phyloP scores from a whole-genome alignment of 495 filamentous ascomycete species.

The Astrocystis sublimbata region DNA sequence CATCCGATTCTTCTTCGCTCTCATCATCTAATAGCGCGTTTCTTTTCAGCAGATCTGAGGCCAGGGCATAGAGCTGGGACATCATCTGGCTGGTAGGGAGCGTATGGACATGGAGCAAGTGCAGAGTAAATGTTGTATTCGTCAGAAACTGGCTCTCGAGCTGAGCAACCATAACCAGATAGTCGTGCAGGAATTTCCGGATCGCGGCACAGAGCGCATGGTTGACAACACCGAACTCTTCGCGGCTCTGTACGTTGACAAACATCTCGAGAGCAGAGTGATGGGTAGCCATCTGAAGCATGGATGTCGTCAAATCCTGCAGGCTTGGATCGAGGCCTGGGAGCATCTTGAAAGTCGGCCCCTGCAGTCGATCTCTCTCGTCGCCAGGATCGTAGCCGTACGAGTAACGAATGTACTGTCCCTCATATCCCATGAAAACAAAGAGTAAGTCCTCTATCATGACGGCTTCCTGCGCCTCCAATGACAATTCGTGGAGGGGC shows the following conservation, averaged over 20 bases:
- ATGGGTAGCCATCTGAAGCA: slow-evolving; percentile 95
- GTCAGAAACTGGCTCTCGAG: slow-evolving; percentile 89
- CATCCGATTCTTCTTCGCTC: slow-evolving; percentile 77
- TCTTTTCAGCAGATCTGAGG: slow-evolving; percentile 80
- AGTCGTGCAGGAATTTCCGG: slow-evolving; percentile 87
- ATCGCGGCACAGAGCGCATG: slow-evolving; percentile 94
- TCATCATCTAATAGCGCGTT: slow-evolving; percentile 89
- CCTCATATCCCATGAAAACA: slow-evolving; percentile 98
- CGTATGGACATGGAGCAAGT: slow-evolving; percentile 87
- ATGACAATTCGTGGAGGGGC: slow-evolving; percentile 68
- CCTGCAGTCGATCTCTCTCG: slow-evolving; percentile 82
- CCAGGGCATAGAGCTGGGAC: slow-evolving; percentile 80
- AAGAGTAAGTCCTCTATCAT: slow-evolving; percentile 90
- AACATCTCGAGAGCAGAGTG: slow-evolving; percentile 89
- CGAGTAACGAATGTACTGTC: slow-evolving; percentile 88
- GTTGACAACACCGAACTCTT: slow-evolving; percentile 94
- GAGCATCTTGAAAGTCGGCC: slow-evolving; percentile 76
- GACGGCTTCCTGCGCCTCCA: slow-evolving; percentile 79
- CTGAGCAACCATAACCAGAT: slow-evolving; percentile 87
- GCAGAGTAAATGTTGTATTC: slow-evolving; percentile 82
- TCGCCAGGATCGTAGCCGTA: slow-evolving; percentile 76
- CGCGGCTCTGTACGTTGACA: slow-evolving; percentile 87
- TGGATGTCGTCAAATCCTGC: slow-evolving; percentile 79
- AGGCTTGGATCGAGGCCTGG: slow-evolving; percentile 88
- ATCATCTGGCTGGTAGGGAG: slow-evolving; percentile 88